Evolutionary conservation across 2,329 filamentous ascomycete species (phyloP).

Genomic region (Pseudogymnoascus sp.): DNA sequence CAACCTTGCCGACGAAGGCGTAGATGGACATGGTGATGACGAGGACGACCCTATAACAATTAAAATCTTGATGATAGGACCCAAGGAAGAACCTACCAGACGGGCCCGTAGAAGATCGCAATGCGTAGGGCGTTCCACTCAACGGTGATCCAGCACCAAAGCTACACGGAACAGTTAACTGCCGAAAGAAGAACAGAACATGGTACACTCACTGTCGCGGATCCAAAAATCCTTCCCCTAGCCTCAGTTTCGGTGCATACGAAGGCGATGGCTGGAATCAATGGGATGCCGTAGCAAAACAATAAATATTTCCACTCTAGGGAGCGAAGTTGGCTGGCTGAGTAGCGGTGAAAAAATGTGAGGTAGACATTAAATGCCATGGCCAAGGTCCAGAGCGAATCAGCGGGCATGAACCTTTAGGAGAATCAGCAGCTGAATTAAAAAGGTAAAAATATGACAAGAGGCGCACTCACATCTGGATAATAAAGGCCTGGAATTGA

Average conservation of each 20-base stretch:
- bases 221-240: conserved; percentile 31
- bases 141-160: conserved; percentile 72
- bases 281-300: conserved; percentile 47
- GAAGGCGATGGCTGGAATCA: conserved; percentile 45
- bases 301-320: conserved; percentile 47
- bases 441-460: background rate
- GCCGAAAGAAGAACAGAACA: conserved; percentile 33
- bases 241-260: conserved; percentile 38
- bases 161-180: conserved; percentile 42
- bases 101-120: conserved; percentile 62
- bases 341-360: conserved; percentile 48
- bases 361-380: conserved; percentile 56
- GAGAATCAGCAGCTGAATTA: background rate
- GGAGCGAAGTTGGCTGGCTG: conserved; percentile 39
- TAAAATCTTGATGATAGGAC: conserved; percentile 16
- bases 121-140: conserved; percentile 65
- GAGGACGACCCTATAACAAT: conserved; percentile 45
- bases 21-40: conserved; percentile 56
- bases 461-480: conserved; percentile 58
- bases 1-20: conserved; percentile 52
- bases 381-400: conserved; percentile 47
- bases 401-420: conserved; percentile 45
- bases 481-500: conserved; percentile 70
- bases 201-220: conserved; percentile 21
- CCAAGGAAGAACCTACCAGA: conserved; percentile 43